A percentile compares a stretch with the other conserved stretches of the same genome.
Conservation (phyloP, 768 basidiomycete species). For the Lactifluus pinguis region DNA sequence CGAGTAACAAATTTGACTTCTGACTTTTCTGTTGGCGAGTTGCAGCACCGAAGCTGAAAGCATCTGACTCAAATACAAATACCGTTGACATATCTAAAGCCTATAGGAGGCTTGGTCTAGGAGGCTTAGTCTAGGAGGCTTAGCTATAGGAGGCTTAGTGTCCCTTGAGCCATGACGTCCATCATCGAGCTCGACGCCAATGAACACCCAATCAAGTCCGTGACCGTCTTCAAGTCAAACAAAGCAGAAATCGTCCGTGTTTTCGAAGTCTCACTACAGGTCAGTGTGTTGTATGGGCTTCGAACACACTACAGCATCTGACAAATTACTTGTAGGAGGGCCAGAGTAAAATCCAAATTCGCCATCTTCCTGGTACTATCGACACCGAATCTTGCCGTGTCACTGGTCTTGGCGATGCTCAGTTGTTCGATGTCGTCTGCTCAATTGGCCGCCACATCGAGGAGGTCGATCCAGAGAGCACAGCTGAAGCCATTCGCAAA, state of each 20-base stretch:
- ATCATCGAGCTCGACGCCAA: constrained; percentile 17
- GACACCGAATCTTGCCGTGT: constrained; percentile 46
- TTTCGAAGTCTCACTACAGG: constrained; percentile 41
- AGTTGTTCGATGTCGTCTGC: constrained; percentile 50
- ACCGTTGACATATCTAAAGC: background rate
- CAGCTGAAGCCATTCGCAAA: constrained; percentile 19
- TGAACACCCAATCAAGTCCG: constrained; percentile 41
- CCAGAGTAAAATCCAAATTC: constrained; percentile 42
- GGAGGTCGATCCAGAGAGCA: constrained; percentile 19
- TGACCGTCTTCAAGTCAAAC: constrained; percentile 47
- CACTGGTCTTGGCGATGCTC: constrained; percentile 38
- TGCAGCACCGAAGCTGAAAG: background rate
- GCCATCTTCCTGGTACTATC: constrained; percentile 39
- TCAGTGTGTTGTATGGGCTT: constrained; percentile 20
- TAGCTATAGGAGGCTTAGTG: no score
- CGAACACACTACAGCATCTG: background rate
- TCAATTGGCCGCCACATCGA: constrained; percentile 25
- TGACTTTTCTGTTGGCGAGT: no score
- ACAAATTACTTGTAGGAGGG: constrained; percentile 33
- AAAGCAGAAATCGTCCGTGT: constrained; percentile 49
- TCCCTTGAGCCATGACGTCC: background rate
- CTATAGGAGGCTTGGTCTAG: no score
- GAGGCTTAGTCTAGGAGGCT: no score
- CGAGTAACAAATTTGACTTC: no score
- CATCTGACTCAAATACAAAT: background rate